These are phyloP conservation scores for Clavariopsis aquatica DNA, from an alignment of 495 filamentous ascomycete genomes.

Conservation along the genomic window DNA sequence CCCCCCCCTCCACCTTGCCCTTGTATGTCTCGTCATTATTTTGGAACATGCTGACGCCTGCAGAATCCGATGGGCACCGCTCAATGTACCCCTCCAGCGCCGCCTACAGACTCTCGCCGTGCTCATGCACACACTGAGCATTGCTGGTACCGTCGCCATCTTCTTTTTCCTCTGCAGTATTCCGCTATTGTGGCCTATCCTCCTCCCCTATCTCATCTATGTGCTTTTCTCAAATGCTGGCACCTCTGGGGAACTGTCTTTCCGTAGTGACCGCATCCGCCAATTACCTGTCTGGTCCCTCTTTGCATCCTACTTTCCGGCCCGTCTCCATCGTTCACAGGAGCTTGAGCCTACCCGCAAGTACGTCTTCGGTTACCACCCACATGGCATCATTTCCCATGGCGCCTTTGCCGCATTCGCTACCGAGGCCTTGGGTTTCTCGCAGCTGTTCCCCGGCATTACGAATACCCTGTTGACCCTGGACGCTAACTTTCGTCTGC, in stretches of 20 bases:
- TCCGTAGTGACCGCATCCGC: slow-evolving; percentile 72
- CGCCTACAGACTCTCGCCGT: slow-evolving; percentile 87
- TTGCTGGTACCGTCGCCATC: slow-evolving; percentile 69
- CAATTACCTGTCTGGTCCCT: slow-evolving; percentile 79
- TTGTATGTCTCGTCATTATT: neutral
- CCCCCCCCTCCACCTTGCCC: neutral
- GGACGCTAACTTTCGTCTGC: slow-evolving; percentile 91
- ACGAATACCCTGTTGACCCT: slow-evolving; percentile 89
- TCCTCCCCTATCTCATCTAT: slow-evolving; percentile 89
- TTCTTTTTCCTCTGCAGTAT: slow-evolving; percentile 93
- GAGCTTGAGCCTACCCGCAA: slow-evolving; percentile 79
- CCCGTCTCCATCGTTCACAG: slow-evolving; percentile 78
- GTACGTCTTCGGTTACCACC: slow-evolving; percentile 98
- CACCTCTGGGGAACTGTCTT: slow-evolving; percentile 69
- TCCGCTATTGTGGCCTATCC: slow-evolving; percentile 85
- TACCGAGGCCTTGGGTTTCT: slow-evolving; percentile 88
- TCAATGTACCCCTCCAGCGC: slow-evolving; percentile 81
- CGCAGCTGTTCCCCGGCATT: slow-evolving; percentile 90
- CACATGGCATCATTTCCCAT: slow-evolving; percentile 94
- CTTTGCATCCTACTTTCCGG: slow-evolving; percentile 92
- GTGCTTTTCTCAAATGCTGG: slow-evolving; percentile 74
- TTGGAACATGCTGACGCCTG: slow-evolving; percentile 8
- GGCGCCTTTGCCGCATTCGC: slow-evolving; percentile 91
- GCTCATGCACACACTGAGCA: slow-evolving; percentile 79
- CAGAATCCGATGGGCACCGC: slow-evolving; percentile 81